Evolutionary conservation across 805 yeast species (phyloP).

Genomic region (Lipomyces sp.): DNA sequence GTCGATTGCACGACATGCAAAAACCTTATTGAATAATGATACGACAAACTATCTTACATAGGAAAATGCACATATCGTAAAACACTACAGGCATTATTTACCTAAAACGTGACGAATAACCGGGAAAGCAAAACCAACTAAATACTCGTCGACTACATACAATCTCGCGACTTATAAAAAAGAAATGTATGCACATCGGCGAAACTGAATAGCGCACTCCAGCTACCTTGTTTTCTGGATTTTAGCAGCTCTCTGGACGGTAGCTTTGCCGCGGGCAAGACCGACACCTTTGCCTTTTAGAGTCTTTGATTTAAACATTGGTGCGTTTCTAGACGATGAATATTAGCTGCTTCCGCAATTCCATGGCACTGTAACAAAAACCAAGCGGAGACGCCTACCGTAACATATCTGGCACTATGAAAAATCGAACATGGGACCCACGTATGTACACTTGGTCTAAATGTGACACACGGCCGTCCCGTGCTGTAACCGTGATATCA

Average conservation of each 20-base stretch:
- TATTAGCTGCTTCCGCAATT: neutral
- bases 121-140: neutral
- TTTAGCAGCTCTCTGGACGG: conserved; percentile 38
- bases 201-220: neutral
- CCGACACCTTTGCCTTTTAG: conserved; percentile 39
- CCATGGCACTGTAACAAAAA: neutral
- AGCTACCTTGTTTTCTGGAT: conserved; percentile 25
- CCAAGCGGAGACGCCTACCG: conserved; percentile 41
- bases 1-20: neutral
- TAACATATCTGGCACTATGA: conserved; percentile 86
- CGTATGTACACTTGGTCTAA: conserved; percentile 86
- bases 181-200: neutral
- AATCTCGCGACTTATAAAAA: too few relatives aligned
- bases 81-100: neutral
- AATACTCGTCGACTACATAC: neutral
- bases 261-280: conserved; percentile 39
- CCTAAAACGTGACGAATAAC: neutral
- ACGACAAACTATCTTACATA: conserved; percentile 1
- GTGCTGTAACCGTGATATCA: conserved; percentile 78
- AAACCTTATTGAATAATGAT: neutral
- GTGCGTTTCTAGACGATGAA: conserved; percentile 66
- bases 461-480: conserved; percentile 74
- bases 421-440: conserved; percentile 85
- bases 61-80: conserved; percentile 5
- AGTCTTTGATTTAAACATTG: conserved; percentile 65